Base-by-base conservation (phyloP, 2,329 filamentous ascomycete species). In the Penicillium sp. region DNA sequence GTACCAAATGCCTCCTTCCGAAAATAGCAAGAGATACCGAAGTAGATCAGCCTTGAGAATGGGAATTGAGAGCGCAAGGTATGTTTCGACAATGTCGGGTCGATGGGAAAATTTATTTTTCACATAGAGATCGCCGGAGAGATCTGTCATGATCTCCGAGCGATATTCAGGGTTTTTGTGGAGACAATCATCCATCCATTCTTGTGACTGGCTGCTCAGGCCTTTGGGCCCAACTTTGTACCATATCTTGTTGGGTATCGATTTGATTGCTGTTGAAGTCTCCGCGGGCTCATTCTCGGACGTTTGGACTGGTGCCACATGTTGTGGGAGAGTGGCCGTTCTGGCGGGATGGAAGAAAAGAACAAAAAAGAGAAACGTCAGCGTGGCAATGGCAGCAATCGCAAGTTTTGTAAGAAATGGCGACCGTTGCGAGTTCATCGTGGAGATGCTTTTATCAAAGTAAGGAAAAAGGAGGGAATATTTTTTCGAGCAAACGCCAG, bases 191-290 rank as follows among this genome's bases (percentile, higher is more conserved):
- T 53, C 24, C 14, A 53, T 13, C 50, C 44, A 53, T 21, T 22
- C 29, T 22, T 42, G 36, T 29, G 50, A 48, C 45, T 48, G 38
- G 29, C 34, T 39, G 21, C 38, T 53, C 13, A 53, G 18, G 5
- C 45, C 50, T 38, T 49, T 49, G 0, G 50, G 50, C 5, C 50
- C 45, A 16, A 44, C 45, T 48, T 53, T 53, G 21, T 53, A 49
- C 50, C 50, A 53, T 22, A 53, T 38, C 32, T 49, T 53, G 16
- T 48, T 38, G 4, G 50, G 45, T 39, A 53, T 53, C 14, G 21
- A 29, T 40, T 18, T 8, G 3, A 24, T 29, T 5, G 44, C 3
- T 5, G 11, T 24, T 50, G 31, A 21, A 13, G 2, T 0, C 14
- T 40, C 38, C 9, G 7, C 18, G 22, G 6, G 10, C 6, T 40